Conservation (phyloP, 208 protist genomes). For the Novymonas esmeraldas region DNA sequence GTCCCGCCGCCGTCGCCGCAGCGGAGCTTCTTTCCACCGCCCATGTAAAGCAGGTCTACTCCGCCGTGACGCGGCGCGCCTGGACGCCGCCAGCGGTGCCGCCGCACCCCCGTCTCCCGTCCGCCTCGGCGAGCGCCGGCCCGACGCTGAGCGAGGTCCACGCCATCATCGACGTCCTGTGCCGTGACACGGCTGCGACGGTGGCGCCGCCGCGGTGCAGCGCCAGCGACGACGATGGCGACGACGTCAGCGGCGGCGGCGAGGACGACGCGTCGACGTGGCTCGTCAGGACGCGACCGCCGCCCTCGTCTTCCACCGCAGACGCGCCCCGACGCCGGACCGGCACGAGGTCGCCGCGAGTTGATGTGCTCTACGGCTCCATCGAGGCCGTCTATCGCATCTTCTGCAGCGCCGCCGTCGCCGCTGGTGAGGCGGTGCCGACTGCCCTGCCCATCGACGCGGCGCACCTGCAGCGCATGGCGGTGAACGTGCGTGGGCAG, state of each 20-base stretch:
- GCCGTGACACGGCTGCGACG: not conserved
- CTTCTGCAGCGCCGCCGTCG: conserved; percentile 9
- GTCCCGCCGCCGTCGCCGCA: not conserved
- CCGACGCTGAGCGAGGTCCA: conserved; percentile 51
- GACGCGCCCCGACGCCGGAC: no score
- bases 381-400: conserved; percentile 24
- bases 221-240: not conserved
- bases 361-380: conserved; percentile 21
- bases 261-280: not conserved
- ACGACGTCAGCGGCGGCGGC: not conserved
- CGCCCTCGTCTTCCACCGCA: no score
- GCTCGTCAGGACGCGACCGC: not conserved
- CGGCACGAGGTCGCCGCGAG: not conserved
- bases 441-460: conserved; percentile 17
- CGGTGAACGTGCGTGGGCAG: conserved; percentile 11
- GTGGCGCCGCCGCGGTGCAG: not conserved
- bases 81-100: conserved; percentile 9
- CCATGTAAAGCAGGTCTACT: conserved; percentile 23
- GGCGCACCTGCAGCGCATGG: conserved; percentile 22
- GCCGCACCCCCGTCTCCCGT: not conserved
- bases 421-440: conserved; percentile 15
- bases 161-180: conserved; percentile 35
- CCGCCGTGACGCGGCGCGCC: conserved; percentile 23
- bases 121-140: not conserved
- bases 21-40: conserved; percentile 4